Conservation (phyloP, 2,329 filamentous ascomycete genomes). For the Pezizomycotina sp. region DNA sequence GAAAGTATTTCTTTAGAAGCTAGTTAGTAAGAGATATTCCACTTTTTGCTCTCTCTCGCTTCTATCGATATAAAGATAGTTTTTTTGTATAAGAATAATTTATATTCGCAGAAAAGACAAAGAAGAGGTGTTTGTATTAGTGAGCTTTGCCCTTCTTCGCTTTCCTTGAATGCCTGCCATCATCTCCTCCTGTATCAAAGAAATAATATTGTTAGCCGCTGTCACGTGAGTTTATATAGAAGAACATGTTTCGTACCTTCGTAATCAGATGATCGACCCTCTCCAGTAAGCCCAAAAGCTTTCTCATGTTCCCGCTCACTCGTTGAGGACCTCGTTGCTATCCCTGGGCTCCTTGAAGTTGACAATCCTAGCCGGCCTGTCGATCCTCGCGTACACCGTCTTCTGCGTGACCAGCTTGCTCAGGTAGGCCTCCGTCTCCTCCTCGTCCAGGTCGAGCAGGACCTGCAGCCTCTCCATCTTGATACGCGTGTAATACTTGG, state of each 20-base stretch:
- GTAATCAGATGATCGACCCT: constrained; percentile 95
- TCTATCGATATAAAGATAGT: no score
- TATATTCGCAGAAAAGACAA: no score
- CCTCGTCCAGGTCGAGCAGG: constrained; percentile 77
- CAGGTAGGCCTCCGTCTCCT: constrained; percentile 98
- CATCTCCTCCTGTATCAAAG: constrained; percentile 61
- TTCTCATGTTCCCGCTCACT: constrained; percentile 99
- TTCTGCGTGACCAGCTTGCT: constrained; percentile 92
- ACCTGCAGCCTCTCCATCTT: constrained; percentile 79
- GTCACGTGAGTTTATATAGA: background rate
- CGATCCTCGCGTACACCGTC: constrained; percentile 96
- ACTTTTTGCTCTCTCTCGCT: no score
- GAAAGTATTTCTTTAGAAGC: no score
- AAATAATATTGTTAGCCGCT: background rate
- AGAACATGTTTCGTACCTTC: constrained; percentile 35
- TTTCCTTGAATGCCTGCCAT: constrained; percentile 86
- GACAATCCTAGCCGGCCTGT: constrained; percentile 78
- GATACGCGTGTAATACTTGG: constrained; percentile 97
- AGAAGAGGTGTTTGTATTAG: no score
- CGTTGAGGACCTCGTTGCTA: constrained; percentile 89
- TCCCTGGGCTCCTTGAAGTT: constrained; percentile 90
- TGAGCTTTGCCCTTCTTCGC: no score
- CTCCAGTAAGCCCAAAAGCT: constrained; percentile 65
- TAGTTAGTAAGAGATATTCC: no score
- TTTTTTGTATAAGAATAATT: no score